Evolutionary conservation across 1,284 basidiomycete species (phyloP).

Genomic region (Wallemia hederae): DNA sequence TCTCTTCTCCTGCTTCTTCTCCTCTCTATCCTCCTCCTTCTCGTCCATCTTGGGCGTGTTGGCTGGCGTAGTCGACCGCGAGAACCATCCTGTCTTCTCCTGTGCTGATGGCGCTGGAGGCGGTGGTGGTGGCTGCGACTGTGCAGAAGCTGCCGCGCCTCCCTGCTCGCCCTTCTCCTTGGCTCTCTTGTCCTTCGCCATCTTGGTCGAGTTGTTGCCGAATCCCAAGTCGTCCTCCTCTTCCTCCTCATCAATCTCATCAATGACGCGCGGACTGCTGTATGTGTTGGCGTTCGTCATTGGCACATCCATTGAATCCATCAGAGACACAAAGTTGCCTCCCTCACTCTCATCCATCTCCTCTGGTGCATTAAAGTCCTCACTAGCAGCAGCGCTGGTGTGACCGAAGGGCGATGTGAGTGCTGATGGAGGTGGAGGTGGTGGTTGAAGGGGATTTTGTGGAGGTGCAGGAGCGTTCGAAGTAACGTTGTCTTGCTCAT

Average conservation of each 20-base stretch:
- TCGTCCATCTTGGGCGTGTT: slow-evolving; percentile 9
- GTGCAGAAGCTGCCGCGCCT: neutral
- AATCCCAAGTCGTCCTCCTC: slow-evolving; percentile 73
- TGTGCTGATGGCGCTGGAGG: neutral
- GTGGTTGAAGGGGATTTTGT: too few relatives aligned
- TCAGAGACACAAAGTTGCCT: slow-evolving; percentile 53
- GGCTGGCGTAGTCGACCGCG: neutral
- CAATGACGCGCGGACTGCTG: slow-evolving; percentile 1
- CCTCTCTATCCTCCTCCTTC: slow-evolving; percentile 9
- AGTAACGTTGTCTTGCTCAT: too few relatives aligned
- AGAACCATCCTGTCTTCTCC: slow-evolving; percentile 4
- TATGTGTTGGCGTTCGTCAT: slow-evolving; percentile 9
- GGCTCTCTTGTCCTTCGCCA: slow-evolving; percentile 13
- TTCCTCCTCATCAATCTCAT: slow-evolving; percentile 23
- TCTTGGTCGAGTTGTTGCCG: slow-evolving; percentile 34
- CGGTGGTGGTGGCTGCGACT: neutral
- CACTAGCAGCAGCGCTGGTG: neutral
- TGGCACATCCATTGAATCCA: slow-evolving; percentile 24
- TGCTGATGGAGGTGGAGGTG: neutral
- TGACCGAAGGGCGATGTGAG: neutral
- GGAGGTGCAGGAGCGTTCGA: too few relatives aligned
- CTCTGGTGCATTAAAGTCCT: slow-evolving; percentile 4
- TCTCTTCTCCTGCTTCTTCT: slow-evolving; percentile 10
- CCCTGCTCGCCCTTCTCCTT: slow-evolving; percentile 6
- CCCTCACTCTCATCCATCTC: slow-evolving; percentile 18